These are phyloP conservation scores for Fusarium sp. DNA, from an alignment of 2,329 filamentous ascomycete genomes.

Conservation along the genomic window DNA sequence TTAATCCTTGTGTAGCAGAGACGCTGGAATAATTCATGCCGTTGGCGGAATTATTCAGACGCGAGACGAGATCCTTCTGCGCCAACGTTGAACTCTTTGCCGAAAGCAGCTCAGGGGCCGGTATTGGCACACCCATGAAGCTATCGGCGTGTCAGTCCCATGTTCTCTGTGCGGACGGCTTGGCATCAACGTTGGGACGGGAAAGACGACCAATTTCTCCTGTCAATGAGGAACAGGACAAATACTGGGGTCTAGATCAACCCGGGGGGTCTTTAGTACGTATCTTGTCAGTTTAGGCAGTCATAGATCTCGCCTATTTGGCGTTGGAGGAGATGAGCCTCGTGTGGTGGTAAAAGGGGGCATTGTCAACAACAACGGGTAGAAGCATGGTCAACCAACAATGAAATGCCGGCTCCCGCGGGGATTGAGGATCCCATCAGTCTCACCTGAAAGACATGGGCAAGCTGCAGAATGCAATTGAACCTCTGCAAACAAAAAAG, in stretches of 20 bases:
- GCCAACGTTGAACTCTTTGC: background rate
- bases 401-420: background rate
- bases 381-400: background rate
- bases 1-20: background rate
- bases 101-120: slow-evolving; percentile 2
- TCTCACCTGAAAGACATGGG: background rate
- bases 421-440: background rate
- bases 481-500: slow-evolving; percentile 25
- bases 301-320: background rate
- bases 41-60: background rate
- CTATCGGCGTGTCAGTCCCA: slow-evolving; percentile 7
- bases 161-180: background rate
- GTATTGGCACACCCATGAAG: background rate
- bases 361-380: background rate
- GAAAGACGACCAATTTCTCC: background rate
- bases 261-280: background rate
- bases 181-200: background rate
- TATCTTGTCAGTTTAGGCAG: background rate
- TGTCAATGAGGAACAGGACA: background rate
- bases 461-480: background rate
- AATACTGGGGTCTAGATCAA: background rate
- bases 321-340: background rate
- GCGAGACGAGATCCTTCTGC: background rate
- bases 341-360: background rate
- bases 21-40: background rate